phyloP scores from a whole-genome alignment of 2,329 filamentous ascomycete species.

The Amesomyces nigricolor region DNA sequence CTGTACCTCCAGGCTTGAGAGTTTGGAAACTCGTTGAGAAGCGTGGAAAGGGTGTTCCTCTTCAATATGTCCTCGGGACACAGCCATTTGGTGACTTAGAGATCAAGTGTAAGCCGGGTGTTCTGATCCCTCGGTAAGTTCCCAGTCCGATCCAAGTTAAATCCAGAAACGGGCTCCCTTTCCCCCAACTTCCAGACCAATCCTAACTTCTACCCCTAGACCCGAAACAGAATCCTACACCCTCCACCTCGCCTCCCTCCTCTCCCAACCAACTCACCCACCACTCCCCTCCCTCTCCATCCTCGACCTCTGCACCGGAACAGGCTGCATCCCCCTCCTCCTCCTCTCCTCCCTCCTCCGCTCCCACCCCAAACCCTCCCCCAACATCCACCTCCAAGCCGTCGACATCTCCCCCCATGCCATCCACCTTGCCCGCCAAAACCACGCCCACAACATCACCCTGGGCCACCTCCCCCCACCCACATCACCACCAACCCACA shows the following conservation, averaged over 20 bases:
- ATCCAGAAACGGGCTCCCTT: neutral
- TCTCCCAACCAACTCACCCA: slow-evolving; percentile 27
- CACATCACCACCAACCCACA: slow-evolving; percentile 18
- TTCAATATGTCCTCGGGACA: slow-evolving; percentile 84
- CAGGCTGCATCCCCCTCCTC: slow-evolving; percentile 77
- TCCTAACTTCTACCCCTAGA: slow-evolving; percentile 28
- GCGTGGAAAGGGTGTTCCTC: slow-evolving; percentile 59
- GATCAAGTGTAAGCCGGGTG: slow-evolving; percentile 67
- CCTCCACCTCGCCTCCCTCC: slow-evolving; percentile 45
- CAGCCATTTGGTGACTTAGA: slow-evolving; percentile 85
- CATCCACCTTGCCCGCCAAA: slow-evolving; percentile 58
- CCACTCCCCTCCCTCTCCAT: slow-evolving; percentile 45
- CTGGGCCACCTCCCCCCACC: slow-evolving; percentile 14
- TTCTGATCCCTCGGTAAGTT: slow-evolving; percentile 72
- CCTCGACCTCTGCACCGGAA: slow-evolving; percentile 84
- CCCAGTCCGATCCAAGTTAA: neutral
- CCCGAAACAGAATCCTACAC: slow-evolving; percentile 68
- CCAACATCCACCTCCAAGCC: slow-evolving; percentile 51
- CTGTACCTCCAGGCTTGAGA: slow-evolving; percentile 8
- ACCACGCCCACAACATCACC: slow-evolving; percentile 50
- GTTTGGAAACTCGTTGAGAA: slow-evolving; percentile 39
- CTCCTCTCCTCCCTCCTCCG: slow-evolving; percentile 59
- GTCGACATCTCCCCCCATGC: slow-evolving; percentile 68
- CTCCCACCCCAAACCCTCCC: slow-evolving; percentile 26
- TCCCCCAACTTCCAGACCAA: neutral